phyloP scores from a whole-genome alignment of 495 filamentous ascomycete species.

The Sphaerosporella brunnea region DNA sequence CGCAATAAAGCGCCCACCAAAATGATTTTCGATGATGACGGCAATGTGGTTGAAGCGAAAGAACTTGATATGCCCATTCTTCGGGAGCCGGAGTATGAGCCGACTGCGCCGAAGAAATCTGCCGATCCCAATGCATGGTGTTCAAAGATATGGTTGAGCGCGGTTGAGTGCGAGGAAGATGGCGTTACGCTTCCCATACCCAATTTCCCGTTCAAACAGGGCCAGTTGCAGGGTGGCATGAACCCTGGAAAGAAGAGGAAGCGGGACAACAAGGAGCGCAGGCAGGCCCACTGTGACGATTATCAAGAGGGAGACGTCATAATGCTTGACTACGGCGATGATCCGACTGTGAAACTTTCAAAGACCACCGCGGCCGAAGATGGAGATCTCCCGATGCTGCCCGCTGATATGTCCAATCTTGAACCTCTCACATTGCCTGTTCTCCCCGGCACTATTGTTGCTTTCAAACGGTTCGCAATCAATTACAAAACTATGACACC shows the following conservation, averaged over 20 bases:
- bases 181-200: constrained; percentile 58
- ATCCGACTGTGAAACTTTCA: constrained; percentile 29
- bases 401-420: constrained; percentile 41
- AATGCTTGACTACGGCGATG: constrained; percentile 28
- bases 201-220: constrained; percentile 61
- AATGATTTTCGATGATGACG: neutral
- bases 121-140: constrained; percentile 40
- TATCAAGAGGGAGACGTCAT: constrained; percentile 35
- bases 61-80: neutral
- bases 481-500: constrained; percentile 64
- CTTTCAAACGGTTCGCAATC: constrained; percentile 59
- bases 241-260: constrained; percentile 40
- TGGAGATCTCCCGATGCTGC: constrained; percentile 47
- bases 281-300: constrained; percentile 26
- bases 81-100: neutral
- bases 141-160: constrained; percentile 49
- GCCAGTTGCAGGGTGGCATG: constrained; percentile 27
- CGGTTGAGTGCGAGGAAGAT: constrained; percentile 67
- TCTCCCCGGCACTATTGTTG: constrained; percentile 48
- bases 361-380: constrained; percentile 27
- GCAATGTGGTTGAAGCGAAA: neutral
- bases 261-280: constrained; percentile 22
- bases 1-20: neutral
- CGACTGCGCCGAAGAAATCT: constrained; percentile 8
- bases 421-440: constrained; percentile 36